Evolutionary conservation across 106 monocot species (phyloP).

Genomic region (Dactylorhiza incarnata): DNA sequence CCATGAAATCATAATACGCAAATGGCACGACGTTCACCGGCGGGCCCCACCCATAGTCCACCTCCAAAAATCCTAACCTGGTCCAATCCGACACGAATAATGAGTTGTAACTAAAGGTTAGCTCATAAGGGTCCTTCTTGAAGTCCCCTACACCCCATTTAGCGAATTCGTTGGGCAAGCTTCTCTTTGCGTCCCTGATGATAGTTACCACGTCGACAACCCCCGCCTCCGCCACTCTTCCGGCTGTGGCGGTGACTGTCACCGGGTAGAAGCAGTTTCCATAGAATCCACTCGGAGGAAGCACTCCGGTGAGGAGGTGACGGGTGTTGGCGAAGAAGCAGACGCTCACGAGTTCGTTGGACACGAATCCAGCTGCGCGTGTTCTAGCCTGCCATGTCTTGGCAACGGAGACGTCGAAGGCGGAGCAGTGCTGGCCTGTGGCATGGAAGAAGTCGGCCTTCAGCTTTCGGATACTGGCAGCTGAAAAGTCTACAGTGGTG

Average conservation of each 20-base stretch:
- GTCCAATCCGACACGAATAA: constrained; percentile 57
- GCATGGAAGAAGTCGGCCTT: constrained; percentile 23
- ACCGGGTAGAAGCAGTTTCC: constrained; percentile 58
- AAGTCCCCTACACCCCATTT: constrained; percentile 31
- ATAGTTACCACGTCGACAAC: constrained; percentile 23
- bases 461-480: constrained; percentile 8
- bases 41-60: constrained; percentile 54
- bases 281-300: constrained; percentile 25
- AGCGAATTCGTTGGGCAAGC: constrained; percentile 19
- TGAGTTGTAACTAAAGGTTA: constrained; percentile 20
- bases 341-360: constrained; percentile 13
- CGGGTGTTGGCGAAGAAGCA: constrained; percentile 51
- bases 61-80: constrained; percentile 39
- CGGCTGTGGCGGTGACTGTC: constrained; percentile 17
- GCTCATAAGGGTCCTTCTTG: constrained; percentile 29
- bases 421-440: constrained; percentile 33
- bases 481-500: constrained; percentile 17
- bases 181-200: constrained; percentile 28
- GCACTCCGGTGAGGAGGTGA: constrained; percentile 19
- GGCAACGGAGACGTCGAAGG: constrained; percentile 39
- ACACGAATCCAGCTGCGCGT: constrained; percentile 14
- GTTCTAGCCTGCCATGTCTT: constrained; percentile 36
- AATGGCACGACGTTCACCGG: constrained; percentile 36
- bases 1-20: constrained; percentile 30
- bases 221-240: background rate